phyloP scores from a whole-genome alignment of 441 rosid species.

The Geranium incanum region DNA sequence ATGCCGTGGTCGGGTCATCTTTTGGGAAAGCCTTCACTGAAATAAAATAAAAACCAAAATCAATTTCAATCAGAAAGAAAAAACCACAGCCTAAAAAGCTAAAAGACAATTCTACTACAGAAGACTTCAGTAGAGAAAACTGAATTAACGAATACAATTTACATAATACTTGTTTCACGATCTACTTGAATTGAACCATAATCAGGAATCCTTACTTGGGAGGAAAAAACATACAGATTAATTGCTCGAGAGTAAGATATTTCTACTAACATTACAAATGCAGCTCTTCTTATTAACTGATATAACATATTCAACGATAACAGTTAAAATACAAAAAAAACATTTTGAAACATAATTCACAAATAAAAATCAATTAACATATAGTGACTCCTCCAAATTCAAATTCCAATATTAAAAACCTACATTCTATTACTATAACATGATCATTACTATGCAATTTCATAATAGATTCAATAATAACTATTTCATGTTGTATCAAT shows the following conservation, averaged over 20 bases:
- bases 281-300: too few relatives aligned
- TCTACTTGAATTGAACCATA: not conserved
- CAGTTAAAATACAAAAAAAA: too few relatives aligned
- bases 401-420: too few relatives aligned
- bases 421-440: not conserved
- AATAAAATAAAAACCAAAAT: conserved; percentile 2
- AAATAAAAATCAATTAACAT: not conserved
- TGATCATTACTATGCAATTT: not conserved
- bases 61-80: not conserved
- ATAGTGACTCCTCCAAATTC: not conserved
- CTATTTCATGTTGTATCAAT: not conserved
- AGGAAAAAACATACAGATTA: too few relatives aligned
- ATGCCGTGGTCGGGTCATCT: conserved; percentile 68
- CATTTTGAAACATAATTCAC: not conserved
- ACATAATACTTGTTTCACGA: not conserved
- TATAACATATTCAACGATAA: too few relatives aligned
- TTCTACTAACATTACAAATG: too few relatives aligned
- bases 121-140: not conserved
- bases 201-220: too few relatives aligned
- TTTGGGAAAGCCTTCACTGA: conserved; percentile 91
- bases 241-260: too few relatives aligned
- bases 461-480: not conserved
- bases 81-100: not conserved
- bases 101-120: too few relatives aligned
- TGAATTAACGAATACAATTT: too few relatives aligned